Evolutionary conservation across 2,329 filamentous ascomycete genomes (phyloP), one percentile per base, ranked within the genome.

Genomic region (Keithomyces neogunnii): DNA sequence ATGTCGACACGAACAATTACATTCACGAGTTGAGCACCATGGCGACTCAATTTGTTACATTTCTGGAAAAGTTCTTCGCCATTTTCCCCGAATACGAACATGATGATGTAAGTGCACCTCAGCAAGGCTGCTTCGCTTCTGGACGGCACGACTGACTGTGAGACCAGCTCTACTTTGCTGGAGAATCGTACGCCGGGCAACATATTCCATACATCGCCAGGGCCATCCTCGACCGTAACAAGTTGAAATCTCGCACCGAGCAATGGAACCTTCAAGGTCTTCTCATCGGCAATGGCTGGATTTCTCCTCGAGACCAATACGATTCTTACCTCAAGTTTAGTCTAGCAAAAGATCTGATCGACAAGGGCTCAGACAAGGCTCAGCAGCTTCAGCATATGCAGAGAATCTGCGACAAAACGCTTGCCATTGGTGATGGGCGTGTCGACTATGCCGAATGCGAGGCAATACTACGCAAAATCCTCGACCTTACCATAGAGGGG

Each of bases 271-370:
- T 99, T 31, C 79, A 85, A 58, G 93, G 92, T 7, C 73, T 99
- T 26, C 67, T 99, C 36, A 97, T 99, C 55, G 95, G 95, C 50
- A 99, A 99, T 65, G 93, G 92, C 39, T 99, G 95, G 93, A 92
- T 99, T 49, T 88, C 91, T 2, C 91, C 92, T 1, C 73, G 74
- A 6, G 88, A 96, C 47, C 93, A 99, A 66, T 99, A 97, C 67
- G 84, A 86, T 32, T 77, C 92, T 0, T 96, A 96, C 64, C 73
- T 96, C 8, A 79, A 84, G 32, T 97, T 82, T 62, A 85, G 88
- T 43, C 89, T 93, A 66, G 79, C 91, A 53, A 82, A 84, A 62
- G 84, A 82, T 8, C 67, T 99, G 26, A 69, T 97, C 39, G 64
- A 84, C 57, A 81, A 83, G 60, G 86, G 80, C 30, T 86, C 81